These are phyloP conservation scores for Fimicolochytrium jonesii DNA, from an alignment of 192 early-diverging fungal genomes.

Conservation along the genomic window DNA sequence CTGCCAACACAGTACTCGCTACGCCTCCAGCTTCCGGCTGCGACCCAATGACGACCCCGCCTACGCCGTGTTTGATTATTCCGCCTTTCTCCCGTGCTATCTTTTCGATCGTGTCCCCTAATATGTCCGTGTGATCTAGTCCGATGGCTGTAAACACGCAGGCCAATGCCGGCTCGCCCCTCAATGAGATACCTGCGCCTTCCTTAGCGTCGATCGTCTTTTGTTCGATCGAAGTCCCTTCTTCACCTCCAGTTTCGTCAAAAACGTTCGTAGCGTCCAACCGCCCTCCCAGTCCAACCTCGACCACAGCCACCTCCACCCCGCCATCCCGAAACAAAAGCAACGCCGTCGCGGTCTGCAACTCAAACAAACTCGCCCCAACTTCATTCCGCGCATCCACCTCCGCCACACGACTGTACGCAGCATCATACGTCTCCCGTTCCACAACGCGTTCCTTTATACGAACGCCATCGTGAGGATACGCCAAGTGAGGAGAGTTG, in stretches of 20 bases:
- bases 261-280: conserved; percentile 77
- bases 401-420: background rate
- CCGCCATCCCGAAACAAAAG: conserved; percentile 31
- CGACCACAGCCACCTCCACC: conserved; percentile 73
- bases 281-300: conserved; percentile 79
- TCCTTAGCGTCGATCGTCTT: too few relatives aligned
- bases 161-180: conserved; percentile 27
- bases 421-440: conserved; percentile 28
- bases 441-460: conserved; percentile 53
- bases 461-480: conserved; percentile 59
- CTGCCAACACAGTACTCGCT: conserved; percentile 19
- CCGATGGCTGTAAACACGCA: conserved; percentile 67
- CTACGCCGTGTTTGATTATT: conserved; percentile 56
- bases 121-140: conserved; percentile 68
- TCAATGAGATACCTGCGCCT: too few relatives aligned
- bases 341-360: conserved; percentile 51
- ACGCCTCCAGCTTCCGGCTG: conserved; percentile 51
- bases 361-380: conserved; percentile 67
- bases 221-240: too few relatives aligned
- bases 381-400: conserved; percentile 22
- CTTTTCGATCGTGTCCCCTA: conserved; percentile 61
- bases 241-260: too few relatives aligned
- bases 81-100: conserved; percentile 79
- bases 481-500: conserved; percentile 75
- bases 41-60: conserved; percentile 38